Evolutionary conservation across 352 stramenopile species (phyloP).

Genomic region (Pythium chondricola): DNA sequence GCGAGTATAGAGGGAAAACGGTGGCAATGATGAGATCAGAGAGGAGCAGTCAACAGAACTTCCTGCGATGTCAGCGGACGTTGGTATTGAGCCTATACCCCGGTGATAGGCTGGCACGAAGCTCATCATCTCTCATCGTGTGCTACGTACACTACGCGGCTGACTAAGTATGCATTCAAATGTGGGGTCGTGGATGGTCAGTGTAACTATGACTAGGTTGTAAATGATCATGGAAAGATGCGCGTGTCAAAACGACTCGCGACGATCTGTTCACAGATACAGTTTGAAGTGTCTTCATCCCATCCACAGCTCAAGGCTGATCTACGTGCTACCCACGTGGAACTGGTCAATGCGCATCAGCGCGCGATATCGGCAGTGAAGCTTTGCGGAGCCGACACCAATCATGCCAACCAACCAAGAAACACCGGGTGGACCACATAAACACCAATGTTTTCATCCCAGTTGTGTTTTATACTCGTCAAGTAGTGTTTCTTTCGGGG

Average conservation of each 20-base stretch:
- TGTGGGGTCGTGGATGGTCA: constrained; percentile 49
- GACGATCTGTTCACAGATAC: constrained; percentile 21
- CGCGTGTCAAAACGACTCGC: constrained; percentile 21
- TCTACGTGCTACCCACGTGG: too few relatives aligned
- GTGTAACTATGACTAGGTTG: constrained; percentile 54
- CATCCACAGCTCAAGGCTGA: constrained; percentile 13
- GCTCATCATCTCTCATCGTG: constrained; percentile 4
- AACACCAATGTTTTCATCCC: too few relatives aligned
- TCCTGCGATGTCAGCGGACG: background rate
- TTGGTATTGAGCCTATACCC: constrained; percentile 3
- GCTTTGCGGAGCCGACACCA: too few relatives aligned
- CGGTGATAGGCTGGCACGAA: too few relatives aligned
- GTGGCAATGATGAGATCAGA: constrained; percentile 2
- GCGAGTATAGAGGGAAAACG: background rate
- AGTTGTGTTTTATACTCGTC: too few relatives aligned
- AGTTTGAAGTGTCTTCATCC: constrained; percentile 26
- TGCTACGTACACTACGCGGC: background rate
- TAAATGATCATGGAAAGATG: constrained; percentile 31
- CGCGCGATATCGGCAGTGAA: too few relatives aligned
- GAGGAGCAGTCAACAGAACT: constrained; percentile 5
- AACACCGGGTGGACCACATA: too few relatives aligned
- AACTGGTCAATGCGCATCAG: too few relatives aligned
- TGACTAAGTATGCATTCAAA: too few relatives aligned
- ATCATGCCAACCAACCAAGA: too few relatives aligned
- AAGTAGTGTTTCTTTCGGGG: too few relatives aligned